Evolutionary conservation across 441 rosid genomes (phyloP).

Genomic region (Lepidium campestre): DNA sequence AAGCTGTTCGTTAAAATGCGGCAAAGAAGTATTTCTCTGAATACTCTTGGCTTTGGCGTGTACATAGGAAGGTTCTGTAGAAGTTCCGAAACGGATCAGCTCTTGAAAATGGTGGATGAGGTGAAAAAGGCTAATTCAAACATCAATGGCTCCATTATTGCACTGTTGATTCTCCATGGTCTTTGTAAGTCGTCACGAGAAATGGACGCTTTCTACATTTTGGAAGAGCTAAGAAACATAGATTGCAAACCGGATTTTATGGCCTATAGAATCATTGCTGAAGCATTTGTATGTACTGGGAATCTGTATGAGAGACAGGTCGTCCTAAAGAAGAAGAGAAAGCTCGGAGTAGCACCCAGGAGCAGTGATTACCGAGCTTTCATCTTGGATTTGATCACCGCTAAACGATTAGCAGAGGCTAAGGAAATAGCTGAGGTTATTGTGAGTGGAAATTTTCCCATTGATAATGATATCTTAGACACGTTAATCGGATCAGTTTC

Average conservation of each 20-base stretch:
- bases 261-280: constrained; percentile 78
- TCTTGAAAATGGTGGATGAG: constrained; percentile 47
- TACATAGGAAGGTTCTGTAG: constrained; percentile 55
- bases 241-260: constrained; percentile 83
- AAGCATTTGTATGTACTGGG: constrained; percentile 46
- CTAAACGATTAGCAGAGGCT: constrained; percentile 55
- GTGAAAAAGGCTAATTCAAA: constrained; percentile 30
- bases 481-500: constrained; percentile 71
- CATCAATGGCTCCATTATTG: constrained; percentile 67
- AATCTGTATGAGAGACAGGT: constrained; percentile 48
- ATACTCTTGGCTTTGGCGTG: constrained; percentile 71
- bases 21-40: constrained; percentile 37
- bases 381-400: constrained; percentile 50
- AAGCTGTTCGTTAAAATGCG: constrained; percentile 68
- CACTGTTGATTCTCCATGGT: constrained; percentile 62
- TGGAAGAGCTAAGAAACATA: constrained; percentile 67
- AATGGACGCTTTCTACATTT: constrained; percentile 46
- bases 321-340: constrained; percentile 77
- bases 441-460: constrained; percentile 60
- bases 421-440: constrained; percentile 65
- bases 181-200: constrained; percentile 61
- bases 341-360: constrained; percentile 90
- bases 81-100: constrained; percentile 28
- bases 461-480: constrained; percentile 65
- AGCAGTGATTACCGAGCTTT: constrained; percentile 59